phyloP scores from a whole-genome alignment of 257 asterid species.

The Gentiana straminea region DNA sequence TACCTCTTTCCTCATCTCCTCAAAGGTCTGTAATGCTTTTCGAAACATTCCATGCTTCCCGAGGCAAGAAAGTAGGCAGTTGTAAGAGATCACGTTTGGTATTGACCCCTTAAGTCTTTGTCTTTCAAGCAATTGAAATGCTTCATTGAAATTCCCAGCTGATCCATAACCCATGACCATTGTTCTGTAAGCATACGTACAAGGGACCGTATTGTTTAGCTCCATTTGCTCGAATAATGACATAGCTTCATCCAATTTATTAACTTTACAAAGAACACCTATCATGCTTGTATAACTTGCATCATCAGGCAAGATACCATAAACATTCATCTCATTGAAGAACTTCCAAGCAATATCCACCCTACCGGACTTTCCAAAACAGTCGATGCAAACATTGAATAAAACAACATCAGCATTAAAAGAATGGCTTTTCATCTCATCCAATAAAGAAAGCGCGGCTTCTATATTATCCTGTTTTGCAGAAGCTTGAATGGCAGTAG shows the following conservation, averaged over 20 bases:
- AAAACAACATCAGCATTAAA: slow-evolving; percentile 65
- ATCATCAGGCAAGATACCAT: slow-evolving; percentile 63
- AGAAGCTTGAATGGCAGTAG: slow-evolving; percentile 56
- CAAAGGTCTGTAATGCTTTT: slow-evolving; percentile 45
- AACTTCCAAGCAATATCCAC: slow-evolving; percentile 89
- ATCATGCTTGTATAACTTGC: slow-evolving; percentile 76
- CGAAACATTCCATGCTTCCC: slow-evolving; percentile 52
- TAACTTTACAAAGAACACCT: slow-evolving; percentile 63
- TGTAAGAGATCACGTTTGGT: slow-evolving; percentile 74
- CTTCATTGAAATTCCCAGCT: slow-evolving; percentile 66
- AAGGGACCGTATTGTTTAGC: slow-evolving; percentile 44
- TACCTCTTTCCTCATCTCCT: slow-evolving; percentile 69
- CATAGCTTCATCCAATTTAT: slow-evolving; percentile 52
- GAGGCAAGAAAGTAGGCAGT: slow-evolving; percentile 65
- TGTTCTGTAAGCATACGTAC: slow-evolving; percentile 76
- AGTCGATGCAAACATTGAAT: slow-evolving; percentile 72
- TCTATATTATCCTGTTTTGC: slow-evolving; percentile 67
- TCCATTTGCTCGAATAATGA: slow-evolving; percentile 81
- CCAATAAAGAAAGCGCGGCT: slow-evolving; percentile 63
- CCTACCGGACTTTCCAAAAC: slow-evolving; percentile 77
- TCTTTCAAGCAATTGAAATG: slow-evolving; percentile 62
- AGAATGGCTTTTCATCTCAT: slow-evolving; percentile 66
- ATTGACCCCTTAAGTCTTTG: slow-evolving; percentile 68
- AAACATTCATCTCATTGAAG: slow-evolving; percentile 59
- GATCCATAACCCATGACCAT: slow-evolving; percentile 92